Evolutionary conservation across 352 stramenopile genomes (phyloP).

Genomic region (Aphanomyces invadans): DNA sequence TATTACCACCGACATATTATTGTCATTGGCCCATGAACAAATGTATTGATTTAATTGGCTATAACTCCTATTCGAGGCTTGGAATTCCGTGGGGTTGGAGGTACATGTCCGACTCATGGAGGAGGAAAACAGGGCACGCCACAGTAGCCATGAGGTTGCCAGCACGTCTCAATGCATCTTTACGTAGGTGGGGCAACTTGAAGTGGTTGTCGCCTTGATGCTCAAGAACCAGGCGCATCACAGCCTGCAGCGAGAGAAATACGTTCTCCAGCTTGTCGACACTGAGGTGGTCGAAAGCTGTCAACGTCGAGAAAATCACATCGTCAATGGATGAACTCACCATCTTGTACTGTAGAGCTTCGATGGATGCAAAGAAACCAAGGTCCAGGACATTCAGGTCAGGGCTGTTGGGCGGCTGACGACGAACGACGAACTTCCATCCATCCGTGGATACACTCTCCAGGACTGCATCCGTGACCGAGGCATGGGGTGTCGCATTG

Average conservation of each 20-base stretch:
- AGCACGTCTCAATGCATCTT: not conserved
- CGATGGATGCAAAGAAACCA: slow-evolving; percentile 27
- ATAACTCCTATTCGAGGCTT: not conserved
- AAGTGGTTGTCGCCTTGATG: slow-evolving; percentile 16
- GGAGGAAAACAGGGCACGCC: not conserved
- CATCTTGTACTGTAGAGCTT: slow-evolving; percentile 23
- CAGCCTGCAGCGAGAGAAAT: slow-evolving; percentile 18
- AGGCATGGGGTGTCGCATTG: slow-evolving; percentile 18
- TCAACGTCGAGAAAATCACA: slow-evolving; percentile 15
- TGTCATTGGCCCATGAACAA: not conserved
- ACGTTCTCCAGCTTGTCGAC: slow-evolving; percentile 10
- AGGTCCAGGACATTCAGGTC: slow-evolving; percentile 32
- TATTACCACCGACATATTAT: not conserved
- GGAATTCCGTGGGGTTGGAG: not conserved
- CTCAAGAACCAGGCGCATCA: slow-evolving; percentile 15
- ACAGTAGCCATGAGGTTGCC: not conserved
- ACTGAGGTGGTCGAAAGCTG: not conserved
- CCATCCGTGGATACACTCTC: slow-evolving; percentile 5
- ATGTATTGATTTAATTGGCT: slow-evolving; percentile 5
- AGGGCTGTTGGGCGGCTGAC: not conserved
- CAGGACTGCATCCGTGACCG: slow-evolving; percentile 22
- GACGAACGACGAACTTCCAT: not conserved
- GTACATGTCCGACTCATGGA: not conserved
- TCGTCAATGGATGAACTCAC: not conserved
- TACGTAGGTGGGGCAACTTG: slow-evolving; percentile 9